phyloP scores from a whole-genome alignment of 371 early-diverging fungal genomes.

The Saksenaea vasiformis region DNA sequence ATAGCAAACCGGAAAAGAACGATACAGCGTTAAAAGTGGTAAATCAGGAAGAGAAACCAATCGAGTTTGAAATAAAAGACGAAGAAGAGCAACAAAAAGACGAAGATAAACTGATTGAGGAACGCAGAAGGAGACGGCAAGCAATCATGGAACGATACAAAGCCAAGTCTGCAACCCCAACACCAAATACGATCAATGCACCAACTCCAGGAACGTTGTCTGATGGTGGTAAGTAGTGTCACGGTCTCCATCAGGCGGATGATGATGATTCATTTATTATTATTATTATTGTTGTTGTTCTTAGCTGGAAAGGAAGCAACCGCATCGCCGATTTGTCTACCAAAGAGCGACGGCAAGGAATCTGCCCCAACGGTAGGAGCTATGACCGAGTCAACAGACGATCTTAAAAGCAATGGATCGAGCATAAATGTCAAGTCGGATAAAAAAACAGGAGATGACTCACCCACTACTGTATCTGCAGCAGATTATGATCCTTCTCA shows the following conservation, averaged over 20 bases:
- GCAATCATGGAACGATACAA: conserved; percentile 71
- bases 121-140: conserved; percentile 70
- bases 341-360: conserved; percentile 7
- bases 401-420: neutral
- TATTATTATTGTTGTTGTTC: neutral
- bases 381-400: conserved; percentile 1
- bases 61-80: conserved; percentile 47
- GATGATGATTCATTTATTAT: neutral
- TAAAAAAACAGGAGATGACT: conserved; percentile 32
- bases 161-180: conserved; percentile 23
- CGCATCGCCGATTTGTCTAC: neutral
- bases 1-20: neutral
- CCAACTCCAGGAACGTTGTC: conserved; percentile 5
- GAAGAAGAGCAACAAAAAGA: conserved; percentile 58
- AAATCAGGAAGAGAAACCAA: conserved; percentile 12
- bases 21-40: neutral
- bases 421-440: conserved; percentile 11
- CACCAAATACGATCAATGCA: conserved; percentile 11
- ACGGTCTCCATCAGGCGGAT: neutral
- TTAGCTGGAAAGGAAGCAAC: neutral
- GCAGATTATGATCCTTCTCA: conserved; percentile 76
- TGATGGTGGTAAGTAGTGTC: neutral
- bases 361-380: conserved; percentile 21
- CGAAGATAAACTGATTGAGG: conserved; percentile 76
- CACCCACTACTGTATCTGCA: conserved; percentile 59